Base-by-base conservation (phyloP, 1,284 basidiomycete species). In the Tetrapyrgos nigripes region DNA sequence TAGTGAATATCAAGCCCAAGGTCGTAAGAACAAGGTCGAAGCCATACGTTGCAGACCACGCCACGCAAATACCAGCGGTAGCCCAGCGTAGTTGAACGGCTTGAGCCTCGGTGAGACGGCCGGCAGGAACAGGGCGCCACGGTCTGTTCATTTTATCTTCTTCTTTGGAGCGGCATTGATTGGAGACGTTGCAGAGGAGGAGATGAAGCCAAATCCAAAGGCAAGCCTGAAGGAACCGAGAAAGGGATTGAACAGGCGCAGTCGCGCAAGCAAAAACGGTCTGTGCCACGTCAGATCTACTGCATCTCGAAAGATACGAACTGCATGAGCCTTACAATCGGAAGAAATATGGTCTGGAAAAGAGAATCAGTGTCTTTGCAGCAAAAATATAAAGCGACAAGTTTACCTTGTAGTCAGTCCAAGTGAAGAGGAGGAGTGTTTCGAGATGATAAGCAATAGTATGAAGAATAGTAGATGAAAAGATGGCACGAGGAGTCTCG, bases 171-270 rank as follows among this genome's bases (percentile, higher is more conserved):
- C 67, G 48, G 3, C 59, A 67, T 61, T 82, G 80, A 62, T 82
- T 83, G 6, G 80, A 78, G 17, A 79, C 63, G 45, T 75, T 69
- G 63, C 68, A 71, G 19, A 76, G 76, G 5, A 83, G 67, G 10
- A 80, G 61, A 53, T 80, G 75, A 0, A 79, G 54, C 80, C 79
- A 81, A n/a, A 74, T 72, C 80, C 81, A 81, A 23, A 49, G 14
- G 37, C 21, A 9, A 29, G 29, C 23, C 28, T 46, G 54, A 40
- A 55, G 4, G 29, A 48, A 19, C 19, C 37, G 6, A 17, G 17
- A 8, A 17, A n/a, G 6, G 4, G 37, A 40, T 11, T 40, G 4
- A 8, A 40, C 6, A 17, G 37, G 37, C 4, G 37, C 37, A n/a
- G 37, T 40, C 13, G 37, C 6, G 19, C 37, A 40, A 17, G 37